phyloP scores from a whole-genome alignment of 177 flowering plant genomes.

The Tripterygium wilfordii region DNA sequence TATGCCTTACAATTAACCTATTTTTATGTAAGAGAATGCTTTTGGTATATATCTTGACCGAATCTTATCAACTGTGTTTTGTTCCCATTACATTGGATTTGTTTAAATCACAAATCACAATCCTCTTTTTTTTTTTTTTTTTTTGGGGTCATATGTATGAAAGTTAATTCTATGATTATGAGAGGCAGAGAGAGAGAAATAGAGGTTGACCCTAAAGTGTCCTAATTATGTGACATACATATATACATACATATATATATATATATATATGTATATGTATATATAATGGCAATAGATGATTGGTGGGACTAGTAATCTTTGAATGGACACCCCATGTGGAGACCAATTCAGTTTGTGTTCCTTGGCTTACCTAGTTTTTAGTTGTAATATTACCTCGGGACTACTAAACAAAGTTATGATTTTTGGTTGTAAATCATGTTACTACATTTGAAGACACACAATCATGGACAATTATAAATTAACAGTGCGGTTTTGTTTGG shows the following conservation, averaged over 20 bases:
- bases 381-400: conserved; percentile 5
- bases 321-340: conserved; percentile 28
- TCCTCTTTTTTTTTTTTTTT: no score
- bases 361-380: conserved; percentile 15
- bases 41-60: conserved; percentile 22
- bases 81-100: conserved; percentile 15
- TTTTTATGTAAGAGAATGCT: neutral
- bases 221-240: no score
- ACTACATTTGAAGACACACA: conserved; percentile 23
- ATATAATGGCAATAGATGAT: no score
- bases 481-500: no score
- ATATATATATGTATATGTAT: no score
- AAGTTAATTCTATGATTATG: no score
- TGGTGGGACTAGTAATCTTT: conserved; percentile 7
- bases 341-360: conserved; percentile 23
- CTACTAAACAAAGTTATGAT: neutral
- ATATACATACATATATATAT: no score
- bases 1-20: neutral
- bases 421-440: conserved; percentile 10
- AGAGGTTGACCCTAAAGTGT: no score
- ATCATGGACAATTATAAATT: conserved; percentile 11
- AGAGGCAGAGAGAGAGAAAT: no score
- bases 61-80: no score
- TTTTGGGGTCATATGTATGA: no score
- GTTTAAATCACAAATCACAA: neutral